Evolutionary conservation across 352 stramenopile species (phyloP), one percentile per base, ranked within the genome.

Genomic region (Phytophthora multivora): DNA sequence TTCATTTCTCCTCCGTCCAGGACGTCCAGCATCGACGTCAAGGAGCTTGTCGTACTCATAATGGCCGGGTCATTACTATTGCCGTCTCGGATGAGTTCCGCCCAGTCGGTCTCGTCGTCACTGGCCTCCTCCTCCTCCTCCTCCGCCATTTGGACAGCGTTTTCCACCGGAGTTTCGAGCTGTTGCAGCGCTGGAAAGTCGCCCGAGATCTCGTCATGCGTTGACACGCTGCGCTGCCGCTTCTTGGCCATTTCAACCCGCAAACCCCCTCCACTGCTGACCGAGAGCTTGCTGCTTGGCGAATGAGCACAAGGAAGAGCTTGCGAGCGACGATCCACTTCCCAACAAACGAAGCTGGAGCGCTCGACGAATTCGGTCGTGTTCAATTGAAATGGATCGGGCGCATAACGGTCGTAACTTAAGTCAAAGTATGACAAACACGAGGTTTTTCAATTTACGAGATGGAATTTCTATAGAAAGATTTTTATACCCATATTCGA

Each of bases 211-310:
- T 28, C 26, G 33, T 35, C 15, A 26, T 4, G n/a, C 39, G 16
- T 16, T 15, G 41, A 42, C 11, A 30, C 19, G 23, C 48, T 64
- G 16, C 54, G 62, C n/a, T 56, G 47, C 5, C 62, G 47, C 45
- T 70, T 70, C 28, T 47, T 53, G 41, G 16, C 51, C 62, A 70
- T 70, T 35, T 26, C 16, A 23, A 41, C 10, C n/a, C 12, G 39
- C 42, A 15, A 16, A 7, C 5, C 4, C 0, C 33, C 11, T 31
- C 26, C 26, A 1, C 4, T 31, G 9, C 1, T 31, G 9, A 8
- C 11, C 28, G 12, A 13, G 28, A 33, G 9, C 28, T n/a, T 49
- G 43, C 43, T 63, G 18, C 51, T 60, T 45, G 18, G 30, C 54
- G 18, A 19, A 48, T 19, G 40, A 36, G 11, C n/a, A 21, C 21